phyloP scores from a whole-genome alignment of 768 basidiomycete species.

The Boletus edulis region DNA sequence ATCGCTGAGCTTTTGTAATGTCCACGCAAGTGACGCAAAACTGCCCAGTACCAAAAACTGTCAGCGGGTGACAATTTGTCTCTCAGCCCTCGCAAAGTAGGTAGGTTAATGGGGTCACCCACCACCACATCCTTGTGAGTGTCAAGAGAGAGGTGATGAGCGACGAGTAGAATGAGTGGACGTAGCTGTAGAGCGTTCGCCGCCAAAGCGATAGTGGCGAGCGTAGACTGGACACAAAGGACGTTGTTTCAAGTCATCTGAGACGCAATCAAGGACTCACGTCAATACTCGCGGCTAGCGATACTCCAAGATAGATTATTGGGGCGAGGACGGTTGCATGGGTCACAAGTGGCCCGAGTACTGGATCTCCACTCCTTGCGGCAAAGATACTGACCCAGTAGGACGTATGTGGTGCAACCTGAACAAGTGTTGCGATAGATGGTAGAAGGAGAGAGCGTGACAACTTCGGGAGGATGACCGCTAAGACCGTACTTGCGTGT shows the following conservation, averaged over 20 bases:
- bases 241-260: background rate
- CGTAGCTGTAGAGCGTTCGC: constrained; percentile 27
- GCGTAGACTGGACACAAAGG: constrained; percentile 12
- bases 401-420: constrained; percentile 56
- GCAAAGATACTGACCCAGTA: constrained; percentile 67
- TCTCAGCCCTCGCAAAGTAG: constrained; percentile 2
- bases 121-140: constrained; percentile 21
- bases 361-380: constrained; percentile 48
- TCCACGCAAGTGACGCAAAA: constrained; percentile 12
- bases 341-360: constrained; percentile 57
- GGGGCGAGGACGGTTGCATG: constrained; percentile 59
- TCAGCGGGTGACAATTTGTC: background rate
- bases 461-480: constrained; percentile 31
- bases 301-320: constrained; percentile 49
- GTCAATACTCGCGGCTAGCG: constrained; percentile 41
- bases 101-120: background rate
- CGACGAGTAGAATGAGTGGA: constrained; percentile 16
- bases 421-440: constrained; percentile 41
- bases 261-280: constrained; percentile 29
- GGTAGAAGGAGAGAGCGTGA: constrained; percentile 20
- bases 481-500: constrained; percentile 36
- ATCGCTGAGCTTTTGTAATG: background rate
- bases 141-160: constrained; percentile 19
- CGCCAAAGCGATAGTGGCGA: constrained; percentile 25
- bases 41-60: constrained; percentile 28